These are phyloP conservation scores for Wickerhamomyces sp. DNA, from an alignment of 1,139 yeast species.

Conservation along the genomic window DNA sequence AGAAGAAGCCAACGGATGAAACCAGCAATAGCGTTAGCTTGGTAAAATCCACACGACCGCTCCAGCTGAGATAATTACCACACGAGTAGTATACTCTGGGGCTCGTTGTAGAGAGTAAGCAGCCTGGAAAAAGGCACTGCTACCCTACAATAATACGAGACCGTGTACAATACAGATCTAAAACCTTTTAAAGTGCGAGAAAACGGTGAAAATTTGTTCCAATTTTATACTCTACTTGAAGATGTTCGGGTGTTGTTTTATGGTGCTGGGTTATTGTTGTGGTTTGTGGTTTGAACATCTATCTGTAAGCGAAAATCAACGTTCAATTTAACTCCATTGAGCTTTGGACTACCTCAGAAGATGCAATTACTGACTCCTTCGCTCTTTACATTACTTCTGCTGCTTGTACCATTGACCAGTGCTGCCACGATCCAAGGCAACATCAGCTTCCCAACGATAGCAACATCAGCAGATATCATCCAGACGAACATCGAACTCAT, in stretches of 20 bases:
- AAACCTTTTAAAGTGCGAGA: too few species aligned
- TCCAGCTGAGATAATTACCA: conserved; percentile 21
- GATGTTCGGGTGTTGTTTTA: conserved; percentile 1
- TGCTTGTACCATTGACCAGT: background rate
- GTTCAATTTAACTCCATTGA: too few species aligned
- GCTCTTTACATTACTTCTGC: background rate
- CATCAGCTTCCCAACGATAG: conserved; percentile 9
- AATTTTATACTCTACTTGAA: too few species aligned
- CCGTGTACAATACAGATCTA: conserved; percentile 21
- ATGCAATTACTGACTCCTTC: background rate
- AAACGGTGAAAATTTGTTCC: too few species aligned
- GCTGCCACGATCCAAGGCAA: conserved; percentile 6
- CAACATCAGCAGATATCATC: conserved; percentile 9
- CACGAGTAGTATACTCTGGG: conserved; percentile 19
- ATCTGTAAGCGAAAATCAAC: too few species aligned
- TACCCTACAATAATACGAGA: conserved; percentile 26
- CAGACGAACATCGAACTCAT: conserved; percentile 11
- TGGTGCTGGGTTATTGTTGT: background rate
- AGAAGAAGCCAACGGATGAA: conserved; percentile 17
- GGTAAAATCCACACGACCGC: conserved; percentile 16
- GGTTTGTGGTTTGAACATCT: too few species aligned
- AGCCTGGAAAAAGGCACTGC: conserved; percentile 20
- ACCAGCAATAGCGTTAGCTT: conserved; percentile 12
- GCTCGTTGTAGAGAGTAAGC: conserved; percentile 25
- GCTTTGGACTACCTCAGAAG: too few species aligned